Evolutionary conservation across 768 basidiomycete genomes (phyloP), one percentile per base, ranked within the genome.

Genomic region (Auriculariales sp.): DNA sequence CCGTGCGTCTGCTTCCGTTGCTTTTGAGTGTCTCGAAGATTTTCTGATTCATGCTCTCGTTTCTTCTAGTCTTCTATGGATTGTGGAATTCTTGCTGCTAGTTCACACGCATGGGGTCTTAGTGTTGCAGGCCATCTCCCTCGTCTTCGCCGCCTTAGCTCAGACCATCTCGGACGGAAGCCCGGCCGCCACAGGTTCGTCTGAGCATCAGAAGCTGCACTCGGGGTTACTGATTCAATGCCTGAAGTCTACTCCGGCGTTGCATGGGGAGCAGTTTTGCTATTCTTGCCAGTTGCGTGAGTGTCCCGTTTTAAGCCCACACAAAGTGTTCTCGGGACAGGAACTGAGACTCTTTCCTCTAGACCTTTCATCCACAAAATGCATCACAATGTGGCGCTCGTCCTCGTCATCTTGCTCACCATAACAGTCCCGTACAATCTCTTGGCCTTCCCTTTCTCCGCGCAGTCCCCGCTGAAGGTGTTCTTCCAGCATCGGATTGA

Each of bases 131-230:
- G 64, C 79, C 27, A 61, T 63, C 0, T 54, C 77, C 24, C 53
- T 79, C 28, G 17, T 77, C 14, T 39, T 83, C 3, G 65, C 62
- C 22, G 68, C 74, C 2, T 58, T 74, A 54, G 60, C 67, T 22
- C 80, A 86, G 60, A 81, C 79, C 0, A 59, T 83, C 4, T 67
- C 68, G 0, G 83, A 87, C 54, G 84, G 83, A 12, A 77, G 71
- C 28, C 67, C 66, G 49, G 66, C 77, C 2, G 53, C 58, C 14
- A 54, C 59, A 15, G 72, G 80, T 82, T 56, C 63, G 73, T 67
- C 22, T 17, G 25, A 14, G 4, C 36, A 6, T 51, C 5, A 24
- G 33, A 17, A 11, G 46, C 49, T 9, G 54, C 50, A 48, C 34
- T 46, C n/a, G 29, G 46, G 32, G 28, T 14, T 7, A 14, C 5